Conservation (phyloP, 2,329 filamentous ascomycete species). For the Bretziella fagacearum region DNA sequence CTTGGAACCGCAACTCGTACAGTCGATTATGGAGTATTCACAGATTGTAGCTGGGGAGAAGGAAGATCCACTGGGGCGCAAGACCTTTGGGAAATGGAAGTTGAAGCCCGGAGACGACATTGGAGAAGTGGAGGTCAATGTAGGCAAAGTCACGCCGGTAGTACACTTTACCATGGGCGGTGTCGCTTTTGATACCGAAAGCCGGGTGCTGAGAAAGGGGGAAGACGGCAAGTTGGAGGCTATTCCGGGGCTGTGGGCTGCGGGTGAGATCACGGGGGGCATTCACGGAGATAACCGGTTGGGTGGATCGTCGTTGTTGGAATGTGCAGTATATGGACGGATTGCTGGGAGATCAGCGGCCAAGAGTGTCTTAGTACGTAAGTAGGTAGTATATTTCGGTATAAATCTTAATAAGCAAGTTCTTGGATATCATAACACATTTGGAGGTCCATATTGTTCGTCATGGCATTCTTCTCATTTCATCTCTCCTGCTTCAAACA, state of each 20-base stretch:
- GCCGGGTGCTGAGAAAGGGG: constrained; percentile 30
- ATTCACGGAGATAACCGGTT: constrained; percentile 46
- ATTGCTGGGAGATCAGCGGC: constrained; percentile 36
- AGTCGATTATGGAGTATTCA: constrained; percentile 33
- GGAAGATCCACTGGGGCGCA: constrained; percentile 31
- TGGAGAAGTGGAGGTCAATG: constrained; percentile 33
- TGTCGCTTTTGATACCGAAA: constrained; percentile 36
- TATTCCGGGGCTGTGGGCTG: constrained; percentile 42
- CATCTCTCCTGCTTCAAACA: neutral
- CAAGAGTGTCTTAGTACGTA: constrained; percentile 6
- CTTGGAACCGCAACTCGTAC: constrained; percentile 25
- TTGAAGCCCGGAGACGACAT: constrained; percentile 26
- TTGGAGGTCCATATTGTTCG: too few relatives aligned
- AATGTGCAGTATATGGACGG: constrained; percentile 47
- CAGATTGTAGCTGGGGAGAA: constrained; percentile 24
- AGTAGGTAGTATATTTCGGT: constrained; percentile 1
- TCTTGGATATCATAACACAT: constrained; percentile 1
- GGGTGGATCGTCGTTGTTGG: constrained; percentile 43
- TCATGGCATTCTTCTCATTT: too few relatives aligned
- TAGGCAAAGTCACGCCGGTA: constrained; percentile 44
- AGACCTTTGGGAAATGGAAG: constrained; percentile 37
- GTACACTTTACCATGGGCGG: constrained; percentile 53
- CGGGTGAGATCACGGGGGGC: constrained; percentile 47
- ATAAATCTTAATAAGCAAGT: neutral
- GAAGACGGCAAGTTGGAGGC: constrained; percentile 23